Evolutionary conservation across 2,329 filamentous ascomycete genomes (phyloP).

Genomic region (Phyllosticta citrichinensis): DNA sequence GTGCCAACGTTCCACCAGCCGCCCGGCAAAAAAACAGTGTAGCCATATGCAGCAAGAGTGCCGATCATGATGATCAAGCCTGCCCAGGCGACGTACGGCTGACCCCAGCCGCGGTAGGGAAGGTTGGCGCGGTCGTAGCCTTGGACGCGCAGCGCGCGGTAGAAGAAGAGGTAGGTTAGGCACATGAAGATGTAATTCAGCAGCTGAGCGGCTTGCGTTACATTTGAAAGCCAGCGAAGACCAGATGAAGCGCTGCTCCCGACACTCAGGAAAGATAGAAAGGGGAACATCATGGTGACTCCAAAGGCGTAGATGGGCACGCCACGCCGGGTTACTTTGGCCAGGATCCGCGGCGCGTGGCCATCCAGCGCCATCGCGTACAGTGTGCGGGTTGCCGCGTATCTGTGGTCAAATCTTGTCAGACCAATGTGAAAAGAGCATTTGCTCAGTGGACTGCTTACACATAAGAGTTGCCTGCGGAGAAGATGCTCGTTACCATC

Average conservation of each 20-base stretch:
- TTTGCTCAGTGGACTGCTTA: conserved; percentile 15
- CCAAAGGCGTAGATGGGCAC: conserved; percentile 50
- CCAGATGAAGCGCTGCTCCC: conserved; percentile 20
- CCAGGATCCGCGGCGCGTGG: conserved; percentile 40
- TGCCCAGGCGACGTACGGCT: conserved; percentile 43
- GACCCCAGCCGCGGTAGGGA: conserved; percentile 34
- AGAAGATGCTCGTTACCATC: conserved; percentile 37
- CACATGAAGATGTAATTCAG: conserved; percentile 54
- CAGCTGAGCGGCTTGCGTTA: conserved; percentile 48
- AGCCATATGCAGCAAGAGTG: conserved; percentile 44
- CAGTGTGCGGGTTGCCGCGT: conserved; percentile 20
- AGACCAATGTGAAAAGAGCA: not conserved
- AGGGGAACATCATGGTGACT: conserved; percentile 34
- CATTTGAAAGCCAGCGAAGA: conserved; percentile 30
- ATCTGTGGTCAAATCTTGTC: not conserved
- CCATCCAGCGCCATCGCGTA: conserved; percentile 39
- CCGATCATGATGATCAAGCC: conserved; percentile 39
- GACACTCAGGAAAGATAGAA: conserved; percentile 26
- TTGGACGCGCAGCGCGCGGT: conserved; percentile 31
- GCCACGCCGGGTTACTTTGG: conserved; percentile 48
- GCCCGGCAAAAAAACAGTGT: conserved; percentile 41
- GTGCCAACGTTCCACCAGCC: conserved; percentile 34
- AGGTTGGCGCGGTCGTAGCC: conserved; percentile 43
- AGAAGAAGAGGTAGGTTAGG: conserved; percentile 45
- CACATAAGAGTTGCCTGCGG: conserved; percentile 41